Percentiles rank a stretch among this genome's conserved stretches.
These are phyloP conservation scores for fission yeast (Schizosaccharomyces pombe) DNA, from an alignment of 805 yeast genomes.

Conservation along the genomic window ASM294v3 CU329670.1:2223501-2224000, in stretches of 20 bases:
- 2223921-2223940: slow-evolving; percentile 44
- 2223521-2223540: slow-evolving; percentile 16
- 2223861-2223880: slow-evolving; percentile 16
- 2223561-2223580: slow-evolving; percentile 27
- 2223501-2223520: slow-evolving; percentile 37
- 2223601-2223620: slow-evolving; percentile 41
- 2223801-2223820: background rate
- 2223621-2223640: background rate
- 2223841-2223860: background rate
- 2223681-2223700: slow-evolving; percentile 63
- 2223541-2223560: background rate
- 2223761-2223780: background rate
- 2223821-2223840: background rate
- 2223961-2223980: slow-evolving; percentile 25
- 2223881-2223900: slow-evolving; percentile 51
- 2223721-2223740: slow-evolving; percentile 26
- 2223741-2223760: background rate
- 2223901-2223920: slow-evolving; percentile 52
- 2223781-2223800: background rate
- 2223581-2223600: slow-evolving; percentile 31
- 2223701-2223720: slow-evolving; percentile 53
- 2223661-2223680: slow-evolving; percentile 62
- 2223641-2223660: slow-evolving; percentile 36
- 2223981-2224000: slow-evolving; percentile 14
- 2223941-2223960: slow-evolving; percentile 55